Evolutionary conservation across 2,329 filamentous ascomycete species (phyloP), one percentile per base, ranked within the genome.

Genomic region (Epichloe hybrida): DNA sequence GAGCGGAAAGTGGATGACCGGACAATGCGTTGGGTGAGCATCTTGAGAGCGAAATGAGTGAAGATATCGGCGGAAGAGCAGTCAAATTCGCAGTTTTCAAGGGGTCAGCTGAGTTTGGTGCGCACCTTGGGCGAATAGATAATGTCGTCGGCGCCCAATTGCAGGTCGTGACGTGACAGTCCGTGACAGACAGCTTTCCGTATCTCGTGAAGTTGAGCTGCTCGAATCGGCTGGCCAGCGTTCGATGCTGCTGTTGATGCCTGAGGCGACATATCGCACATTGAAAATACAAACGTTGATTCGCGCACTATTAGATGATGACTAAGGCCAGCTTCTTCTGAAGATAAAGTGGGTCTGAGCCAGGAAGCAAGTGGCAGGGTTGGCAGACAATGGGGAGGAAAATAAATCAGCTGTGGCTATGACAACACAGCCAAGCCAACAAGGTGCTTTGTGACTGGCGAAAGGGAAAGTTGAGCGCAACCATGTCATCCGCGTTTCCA

Each of bases 1-100:
- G 66, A 69, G 62, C 72, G 70, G 59, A 66, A 60, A 59, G 66
- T 65, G 58, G 66, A 68, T 58, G 66, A 72, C 69, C 75, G 75
- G 60, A 69, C 72, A 66, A 83, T 69, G 71, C 76, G 75, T 69
- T 74, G 73, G 57, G 74, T 71, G 65, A 83, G 72, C 80, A 83
- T 83, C 79, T 83, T 48, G 15, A 31, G 17, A 31, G 61, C 13
- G 15, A 44, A 44, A 20, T 49, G 15, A 44, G 40, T 13, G 27
- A 48, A 39, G 23, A 20, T n/a, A 27, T 46, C 27, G 44, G 45
- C 40, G 2, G 3, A 5, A 6, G 21, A 15, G 38, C 36, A 34
- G 23, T 8, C 15, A 2, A 27, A 17, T 15, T 31, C 9, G 12
- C n/a, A n/a, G 34, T 34, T 9, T 31, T 47, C 3, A 9, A 40